Base-by-base conservation (phyloP, 2,329 filamentous ascomycete species). In the Scedosporium apiospermum region DNA sequence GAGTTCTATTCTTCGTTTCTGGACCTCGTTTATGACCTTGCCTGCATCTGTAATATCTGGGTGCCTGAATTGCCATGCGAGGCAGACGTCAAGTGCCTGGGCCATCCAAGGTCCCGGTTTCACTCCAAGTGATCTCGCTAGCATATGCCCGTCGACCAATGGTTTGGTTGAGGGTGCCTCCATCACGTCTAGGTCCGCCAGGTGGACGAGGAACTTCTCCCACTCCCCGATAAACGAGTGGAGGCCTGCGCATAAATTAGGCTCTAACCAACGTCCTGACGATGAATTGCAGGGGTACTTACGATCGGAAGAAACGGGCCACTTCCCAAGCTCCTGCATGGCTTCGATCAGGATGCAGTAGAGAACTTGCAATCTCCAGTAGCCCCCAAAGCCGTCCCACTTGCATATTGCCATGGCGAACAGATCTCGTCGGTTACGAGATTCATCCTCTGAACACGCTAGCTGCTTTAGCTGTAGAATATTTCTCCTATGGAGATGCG, bases 11-110 rank as follows among this genome's bases (percentile, higher is more conserved):
- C 75, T 79, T 65, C 75, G 78, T 62, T 69, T 72, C 57, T 75
- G 73, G 26, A 91, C 80, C 69, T 87, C 84, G 57, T 86, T 80
- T 61, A 91, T 75, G 1, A 82, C 87, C 2, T 78, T 82, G 6
- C 76, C 69, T 6, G 79, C 74, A 65, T 93, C 88, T 3, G 80
- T 83, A 63, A 77, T 78, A 3, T 80, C 80, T 0, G 92, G 91
- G 70, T 98, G 86, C 44, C 90, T 83, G 61, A 98, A 81, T 74
- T 98, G 95, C 92, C 93, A 98, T 65, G 87, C 86, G 74, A 96
- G 84, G 65, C 91, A 89, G 3, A 92, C 78, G 38, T 96, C 88
- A 57, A 96, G 76, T 3, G 92, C 92, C 57, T 82, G 80, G 62
- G 85, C 85, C 82, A 96, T 89, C 93, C 93, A 98, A n/a, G 80